phyloP scores from a whole-genome alignment of 192 early-diverging fungal genomes.

The Coemansia sp. region DNA sequence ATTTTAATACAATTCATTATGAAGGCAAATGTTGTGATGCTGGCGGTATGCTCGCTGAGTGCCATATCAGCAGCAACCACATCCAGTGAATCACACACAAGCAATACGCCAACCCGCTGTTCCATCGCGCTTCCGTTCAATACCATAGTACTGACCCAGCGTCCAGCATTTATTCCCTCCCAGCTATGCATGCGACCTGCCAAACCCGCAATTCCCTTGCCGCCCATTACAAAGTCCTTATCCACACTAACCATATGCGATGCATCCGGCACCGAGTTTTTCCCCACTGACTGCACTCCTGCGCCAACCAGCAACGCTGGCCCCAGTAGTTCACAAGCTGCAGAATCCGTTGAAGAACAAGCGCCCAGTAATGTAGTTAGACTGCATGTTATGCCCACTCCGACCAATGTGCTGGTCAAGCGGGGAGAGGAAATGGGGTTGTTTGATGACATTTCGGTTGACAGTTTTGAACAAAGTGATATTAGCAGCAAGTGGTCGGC shows the following conservation, averaged over 20 bases:
- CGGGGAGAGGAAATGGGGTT: background rate
- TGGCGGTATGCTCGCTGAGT: background rate
- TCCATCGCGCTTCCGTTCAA: background rate
- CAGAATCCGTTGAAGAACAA: background rate
- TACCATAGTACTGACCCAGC: conserved; percentile 4
- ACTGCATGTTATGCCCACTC: conserved; percentile 15
- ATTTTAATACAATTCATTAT: conserved; percentile 1
- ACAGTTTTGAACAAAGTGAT: background rate
- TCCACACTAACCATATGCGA: conserved; percentile 25
- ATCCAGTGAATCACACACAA: background rate
- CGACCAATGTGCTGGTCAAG: conserved; percentile 8
- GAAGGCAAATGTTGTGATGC: background rate
- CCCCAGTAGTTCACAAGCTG: background rate
- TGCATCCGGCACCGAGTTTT: conserved; percentile 10
- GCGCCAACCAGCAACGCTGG: background rate
- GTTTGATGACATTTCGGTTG: background rate
- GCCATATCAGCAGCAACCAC: background rate
- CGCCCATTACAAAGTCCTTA: conserved; percentile 25
- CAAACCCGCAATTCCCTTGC: background rate
- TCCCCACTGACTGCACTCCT: conserved; percentile 18
- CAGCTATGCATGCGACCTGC: background rate
- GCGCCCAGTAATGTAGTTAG: background rate
- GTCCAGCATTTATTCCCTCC: background rate
- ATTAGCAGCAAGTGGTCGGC: no score
- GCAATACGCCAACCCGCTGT: background rate